Base-by-base conservation (phyloP, 805 yeast species). In the Blastobotrys chiropterorum region DNA sequence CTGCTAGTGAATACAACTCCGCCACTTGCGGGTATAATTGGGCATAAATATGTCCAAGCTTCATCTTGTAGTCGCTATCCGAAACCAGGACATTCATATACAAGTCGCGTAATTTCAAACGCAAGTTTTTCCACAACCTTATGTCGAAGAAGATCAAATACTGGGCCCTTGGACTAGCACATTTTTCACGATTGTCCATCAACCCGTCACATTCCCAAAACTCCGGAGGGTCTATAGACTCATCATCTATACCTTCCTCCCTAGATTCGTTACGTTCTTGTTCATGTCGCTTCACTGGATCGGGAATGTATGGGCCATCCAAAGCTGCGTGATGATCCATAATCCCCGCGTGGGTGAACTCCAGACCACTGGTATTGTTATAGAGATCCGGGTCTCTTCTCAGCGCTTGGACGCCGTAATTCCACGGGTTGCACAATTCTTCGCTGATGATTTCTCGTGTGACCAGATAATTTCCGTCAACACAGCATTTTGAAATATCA, bases 21-120 rank as follows among this genome's bases (percentile, higher is more conserved):
- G 86, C 81, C 14, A 87, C 68, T 6, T 79, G 75, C 0, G 95
- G 90, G 64, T 92, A 92, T 0, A 89, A 72, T 59, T 89, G 95
- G 43, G 89, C 85, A 62, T 89, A 90, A 59, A 89, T 92, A 40
- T 79, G 77, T n/a, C 85, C 82, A 41, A 86, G 70, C n/a, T 83
- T 63, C 30, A 75, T 65, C 61, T 82, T 83, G 63, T 74, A 83
- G 13, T 66, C 69, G 47, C 75, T 66, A 60, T 82, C 82, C 13
- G 87, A 79, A 15, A 87, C 80, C 53, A 88, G 67, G 0, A 84
- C 77, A 0, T 83, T 74, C 40, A 85, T 77, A 62, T 80, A 84
- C 52, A 87, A 67, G 56, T 82, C 87, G 53, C 85, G 86, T 13
- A 86, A 68, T 5, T 72, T 65, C 0, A 70, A 61, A 44, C 96